Evolutionary conservation across 2,329 filamentous ascomycete species (phyloP).

Genomic region (Aspergillus ruber): DNA sequence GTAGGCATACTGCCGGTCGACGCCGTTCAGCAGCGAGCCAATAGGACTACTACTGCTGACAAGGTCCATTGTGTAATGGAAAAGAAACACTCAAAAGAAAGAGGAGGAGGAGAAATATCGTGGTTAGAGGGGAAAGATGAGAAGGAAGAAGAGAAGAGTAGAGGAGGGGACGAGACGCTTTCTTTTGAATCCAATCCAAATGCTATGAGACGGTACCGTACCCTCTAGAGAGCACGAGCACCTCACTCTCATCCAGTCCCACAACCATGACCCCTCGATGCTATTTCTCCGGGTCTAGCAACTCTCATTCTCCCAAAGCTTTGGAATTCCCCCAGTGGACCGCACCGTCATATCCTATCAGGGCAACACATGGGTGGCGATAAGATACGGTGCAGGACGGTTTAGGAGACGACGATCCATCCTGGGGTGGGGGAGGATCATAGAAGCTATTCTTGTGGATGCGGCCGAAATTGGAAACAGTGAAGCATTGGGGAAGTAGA

Average conservation of each 20-base stretch:
- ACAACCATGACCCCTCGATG: conserved; percentile 10
- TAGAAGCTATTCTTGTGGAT: conserved; percentile 1
- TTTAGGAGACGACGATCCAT: background rate
- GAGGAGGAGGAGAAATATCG: background rate
- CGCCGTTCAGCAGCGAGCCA: conserved; percentile 9
- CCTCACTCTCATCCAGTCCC: conserved; percentile 6
- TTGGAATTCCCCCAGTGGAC: conserved; percentile 1
- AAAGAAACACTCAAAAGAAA: background rate
- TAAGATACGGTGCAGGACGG: conserved; percentile 4
- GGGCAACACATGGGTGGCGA: conserved; percentile 26
- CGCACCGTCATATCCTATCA: conserved; percentile 24
- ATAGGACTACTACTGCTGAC: conserved; percentile 7
- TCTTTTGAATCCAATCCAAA: conserved; percentile 14
- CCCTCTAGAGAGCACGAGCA: background rate
- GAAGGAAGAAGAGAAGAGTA: conserved; percentile 5
- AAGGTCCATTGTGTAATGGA: conserved; percentile 7
- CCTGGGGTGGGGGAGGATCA: background rate
- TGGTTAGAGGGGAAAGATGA: background rate
- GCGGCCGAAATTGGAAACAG: conserved; percentile 3
- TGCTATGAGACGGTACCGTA: background rate
- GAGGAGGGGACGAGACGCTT: background rate
- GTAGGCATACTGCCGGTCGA: conserved; percentile 28
- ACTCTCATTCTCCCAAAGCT: conserved; percentile 2
- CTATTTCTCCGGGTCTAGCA: background rate
- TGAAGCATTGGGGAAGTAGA: conserved; percentile 2